Evolutionary conservation across 306 rosid genomes (phyloP).

Genomic region (Sophora flavescens): DNA sequence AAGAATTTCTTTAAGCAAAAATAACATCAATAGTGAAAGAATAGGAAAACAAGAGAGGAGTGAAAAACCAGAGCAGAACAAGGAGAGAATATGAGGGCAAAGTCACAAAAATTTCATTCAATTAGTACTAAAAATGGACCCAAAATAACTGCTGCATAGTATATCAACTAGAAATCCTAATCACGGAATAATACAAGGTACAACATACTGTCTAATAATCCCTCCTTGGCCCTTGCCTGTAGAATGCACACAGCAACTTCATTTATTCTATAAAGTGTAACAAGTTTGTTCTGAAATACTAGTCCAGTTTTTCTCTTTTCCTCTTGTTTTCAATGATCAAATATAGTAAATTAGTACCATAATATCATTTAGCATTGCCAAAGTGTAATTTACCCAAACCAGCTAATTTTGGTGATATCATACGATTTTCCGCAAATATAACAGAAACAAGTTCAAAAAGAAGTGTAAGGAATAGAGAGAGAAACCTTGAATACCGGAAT

Average conservation of each 20-base stretch:
- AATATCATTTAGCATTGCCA: constrained; percentile 5
- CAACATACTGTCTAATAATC: not conserved
- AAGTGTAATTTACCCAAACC: not conserved
- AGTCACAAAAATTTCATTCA: constrained; percentile 9
- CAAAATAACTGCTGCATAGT: not conserved
- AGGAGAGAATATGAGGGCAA: too few species aligned
- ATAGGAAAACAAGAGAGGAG: not conserved
- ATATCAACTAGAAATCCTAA: not conserved
- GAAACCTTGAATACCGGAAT: constrained; percentile 94
- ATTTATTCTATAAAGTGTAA: not conserved
- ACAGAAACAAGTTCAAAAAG: not conserved
- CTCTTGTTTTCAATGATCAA: not conserved
- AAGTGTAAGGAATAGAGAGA: not conserved
- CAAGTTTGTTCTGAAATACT: not conserved
- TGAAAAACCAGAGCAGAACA: not conserved
- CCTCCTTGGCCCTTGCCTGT: not conserved
- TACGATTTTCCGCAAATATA: not conserved
- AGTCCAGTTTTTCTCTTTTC: not conserved
- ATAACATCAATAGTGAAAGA: too few species aligned
- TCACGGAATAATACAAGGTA: not conserved
- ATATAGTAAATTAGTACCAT: not conserved
- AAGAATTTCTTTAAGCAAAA: not conserved
- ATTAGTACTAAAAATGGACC: not conserved
- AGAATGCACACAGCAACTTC: not conserved
- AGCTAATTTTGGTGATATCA: not conserved